Evolutionary conservation across 768 basidiomycete species (phyloP), one percentile per base, ranked within the genome.

Genomic region (Stropharia rugosoannulata): DNA sequence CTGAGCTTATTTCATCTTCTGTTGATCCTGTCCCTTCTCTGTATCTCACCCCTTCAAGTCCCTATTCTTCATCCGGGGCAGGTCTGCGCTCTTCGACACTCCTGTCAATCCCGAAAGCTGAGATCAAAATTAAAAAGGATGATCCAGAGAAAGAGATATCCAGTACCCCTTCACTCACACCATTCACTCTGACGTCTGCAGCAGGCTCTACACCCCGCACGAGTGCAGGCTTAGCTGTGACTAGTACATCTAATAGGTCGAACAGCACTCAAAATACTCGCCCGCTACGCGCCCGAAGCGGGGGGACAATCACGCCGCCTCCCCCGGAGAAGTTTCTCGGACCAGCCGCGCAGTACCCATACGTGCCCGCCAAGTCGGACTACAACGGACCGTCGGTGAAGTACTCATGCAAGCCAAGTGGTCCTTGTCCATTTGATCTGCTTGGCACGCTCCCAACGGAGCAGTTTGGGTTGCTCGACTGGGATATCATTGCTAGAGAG

Each of bases 401-500:
- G 15, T 79, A 78, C 56, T 89, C 89, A 4, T 87, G 82, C 62
- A 82, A 89, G 22, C 83, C 86, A 7, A 79, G 81, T 19, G 89
- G 88, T 0, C 76, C 83, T 1, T 80, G 80, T 43, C 64, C 90
- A 5, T 89, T 78, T 55, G 89, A 92, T 64, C 70, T 89, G 5
- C 64, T 92, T 41, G 78, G 78, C 12, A 80, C 79, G 4, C 66
- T 88, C 12, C 78, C 88, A 0, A 66, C 87, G 62, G 80, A 85
- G 29, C 72, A 69, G 3, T 91, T 80, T 57, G 90, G 90, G 2
- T 69, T 88, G 1, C 74, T 88, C 40, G 77, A 78, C 3, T 92
- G 90, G 90, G 74, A 79, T 39, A 75, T 93, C 8, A 49, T 87
- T 7, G 89, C 90, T 56, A 72, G 81, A 39, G 89, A 92, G 62